Evolutionary conservation across 768 basidiomycete genomes (phyloP).

Genomic region (Inosperma sp.): DNA sequence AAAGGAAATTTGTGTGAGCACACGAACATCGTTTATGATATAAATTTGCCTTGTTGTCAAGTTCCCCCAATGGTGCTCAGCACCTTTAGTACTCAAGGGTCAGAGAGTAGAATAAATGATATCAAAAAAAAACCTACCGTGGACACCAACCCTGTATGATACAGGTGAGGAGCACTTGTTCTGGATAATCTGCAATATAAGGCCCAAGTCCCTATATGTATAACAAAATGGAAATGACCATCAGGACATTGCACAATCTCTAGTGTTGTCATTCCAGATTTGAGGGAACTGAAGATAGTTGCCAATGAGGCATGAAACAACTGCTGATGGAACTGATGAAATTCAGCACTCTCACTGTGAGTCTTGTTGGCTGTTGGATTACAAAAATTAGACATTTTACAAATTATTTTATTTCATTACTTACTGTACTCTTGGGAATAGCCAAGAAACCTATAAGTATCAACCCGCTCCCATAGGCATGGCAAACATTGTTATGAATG

Average conservation of each 20-base stretch:
- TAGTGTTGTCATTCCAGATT: constrained; percentile 24
- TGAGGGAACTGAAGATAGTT: constrained; percentile 19
- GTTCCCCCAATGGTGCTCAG: too few relatives aligned
- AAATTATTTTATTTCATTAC: background rate
- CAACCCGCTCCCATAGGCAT: constrained; percentile 28
- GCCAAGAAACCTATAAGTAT: constrained; percentile 23
- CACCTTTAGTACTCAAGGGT: background rate
- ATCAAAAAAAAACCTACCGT: constrained; percentile 21
- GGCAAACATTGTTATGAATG: constrained; percentile 27
- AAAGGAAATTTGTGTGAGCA: too few relatives aligned
- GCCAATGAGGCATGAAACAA: constrained; percentile 31
- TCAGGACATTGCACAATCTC: too few relatives aligned
- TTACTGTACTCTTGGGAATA: constrained; percentile 20
- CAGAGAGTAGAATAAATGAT: too few relatives aligned
- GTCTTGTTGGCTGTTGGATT: constrained; percentile 10
- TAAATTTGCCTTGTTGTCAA: too few relatives aligned
- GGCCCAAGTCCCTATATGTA: constrained; percentile 33
- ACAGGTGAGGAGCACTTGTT: constrained; percentile 30
- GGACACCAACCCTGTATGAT: constrained; percentile 35
- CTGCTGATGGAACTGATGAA: too few relatives aligned
- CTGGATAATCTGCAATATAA: constrained; percentile 39
- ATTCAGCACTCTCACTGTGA: constrained; percentile 15
- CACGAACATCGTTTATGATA: too few relatives aligned
- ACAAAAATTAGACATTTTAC: background rate
- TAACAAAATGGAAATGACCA: constrained; percentile 24